Conservation (phyloP, 768 basidiomycete genomes). For the Tricholoma saponaceum region DNA sequence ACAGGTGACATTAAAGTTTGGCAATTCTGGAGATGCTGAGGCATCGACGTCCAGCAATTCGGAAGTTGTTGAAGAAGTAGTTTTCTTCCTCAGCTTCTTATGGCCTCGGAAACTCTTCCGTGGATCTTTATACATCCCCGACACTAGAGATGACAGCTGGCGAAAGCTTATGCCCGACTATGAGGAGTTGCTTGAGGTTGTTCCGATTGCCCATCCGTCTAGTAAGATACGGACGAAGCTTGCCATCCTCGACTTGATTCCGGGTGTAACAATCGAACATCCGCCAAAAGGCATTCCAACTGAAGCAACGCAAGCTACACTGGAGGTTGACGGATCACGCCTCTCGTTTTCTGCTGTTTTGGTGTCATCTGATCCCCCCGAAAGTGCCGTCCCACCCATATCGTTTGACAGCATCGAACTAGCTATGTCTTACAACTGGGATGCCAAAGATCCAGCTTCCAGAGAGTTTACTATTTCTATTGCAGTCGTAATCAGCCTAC, state of each 20-base stretch:
- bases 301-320: not conserved
- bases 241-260: not conserved
- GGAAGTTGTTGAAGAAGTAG: not conserved
- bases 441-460: not conserved
- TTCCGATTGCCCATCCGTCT: not conserved
- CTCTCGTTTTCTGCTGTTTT: not conserved
- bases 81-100: not conserved
- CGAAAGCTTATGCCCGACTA: not conserved
- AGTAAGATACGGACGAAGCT: not conserved
- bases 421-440: not conserved
- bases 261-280: not conserved
- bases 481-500: not conserved
- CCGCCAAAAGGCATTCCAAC: not conserved
- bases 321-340: not conserved
- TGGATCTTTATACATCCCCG: not conserved
- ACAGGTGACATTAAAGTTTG: not conserved
- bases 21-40: not conserved
- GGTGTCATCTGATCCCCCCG: not conserved
- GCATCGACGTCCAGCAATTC: not conserved
- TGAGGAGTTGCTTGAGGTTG: not conserved
- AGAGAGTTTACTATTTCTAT: not conserved
- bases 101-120: not conserved
- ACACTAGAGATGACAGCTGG: not conserved
- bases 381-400: not conserved
- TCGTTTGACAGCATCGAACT: not conserved